phyloP scores from a whole-genome alignment of 768 basidiomycete genomes.

The Suillus sp. region DNA sequence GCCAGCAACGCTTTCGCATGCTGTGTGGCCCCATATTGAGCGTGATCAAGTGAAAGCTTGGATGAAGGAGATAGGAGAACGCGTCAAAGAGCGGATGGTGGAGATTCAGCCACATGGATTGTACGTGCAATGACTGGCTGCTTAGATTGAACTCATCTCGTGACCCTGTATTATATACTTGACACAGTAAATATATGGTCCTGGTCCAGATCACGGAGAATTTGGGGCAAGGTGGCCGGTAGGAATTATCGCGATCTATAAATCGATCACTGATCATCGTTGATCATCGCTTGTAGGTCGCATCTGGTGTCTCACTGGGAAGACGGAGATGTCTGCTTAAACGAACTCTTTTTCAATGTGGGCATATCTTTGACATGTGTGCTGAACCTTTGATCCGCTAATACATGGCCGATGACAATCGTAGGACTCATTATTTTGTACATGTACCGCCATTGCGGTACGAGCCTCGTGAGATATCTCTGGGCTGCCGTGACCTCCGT shows the following conservation, averaged over 20 bases:
- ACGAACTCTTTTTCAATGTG: conserved; percentile 82
- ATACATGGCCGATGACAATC: conserved; percentile 6
- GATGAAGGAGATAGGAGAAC: conserved; percentile 84
- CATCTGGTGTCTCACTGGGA: conserved; percentile 90
- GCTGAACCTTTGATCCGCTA: conserved; percentile 11
- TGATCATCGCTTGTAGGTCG: conserved; percentile 47
- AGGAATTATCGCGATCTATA: conserved; percentile 28
- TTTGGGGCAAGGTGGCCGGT: conserved; percentile 83
- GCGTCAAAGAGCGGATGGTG: conserved; percentile 84
- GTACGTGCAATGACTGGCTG: conserved; percentile 49
- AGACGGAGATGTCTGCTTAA: conserved; percentile 74
- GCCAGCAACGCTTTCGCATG: conserved; percentile 63
- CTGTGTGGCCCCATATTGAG: conserved; percentile 69
- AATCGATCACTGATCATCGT: conserved; percentile 12
- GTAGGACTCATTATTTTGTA: conserved; percentile 73
- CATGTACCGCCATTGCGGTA: conserved; percentile 63
- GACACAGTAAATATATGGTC: conserved; percentile 79
- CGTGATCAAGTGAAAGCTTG: conserved; percentile 68
- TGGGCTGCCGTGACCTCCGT: background rate
- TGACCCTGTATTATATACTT: conserved; percentile 5
- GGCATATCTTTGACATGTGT: conserved; percentile 32
- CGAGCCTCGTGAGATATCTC: conserved; percentile 42
- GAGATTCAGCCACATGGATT: conserved; percentile 82
- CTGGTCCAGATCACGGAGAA: conserved; percentile 86
- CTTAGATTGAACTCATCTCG: conserved; percentile 16